These are phyloP conservation scores for Quercus cerris DNA, from an alignment of 306 rosid genomes.

Conservation along the genomic window DNA sequence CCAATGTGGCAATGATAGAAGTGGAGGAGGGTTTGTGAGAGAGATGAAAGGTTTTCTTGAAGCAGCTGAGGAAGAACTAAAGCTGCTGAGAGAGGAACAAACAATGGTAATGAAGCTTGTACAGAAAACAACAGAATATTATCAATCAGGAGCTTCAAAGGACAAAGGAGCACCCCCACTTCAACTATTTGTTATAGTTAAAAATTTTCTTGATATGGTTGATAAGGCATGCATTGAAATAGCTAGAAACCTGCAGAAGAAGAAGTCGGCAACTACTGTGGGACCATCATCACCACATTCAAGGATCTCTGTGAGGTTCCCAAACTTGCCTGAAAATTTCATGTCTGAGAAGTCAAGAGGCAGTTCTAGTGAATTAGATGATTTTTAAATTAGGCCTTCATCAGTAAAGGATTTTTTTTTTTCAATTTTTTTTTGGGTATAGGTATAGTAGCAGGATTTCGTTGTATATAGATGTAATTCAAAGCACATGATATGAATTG, in stretches of 20 bases:
- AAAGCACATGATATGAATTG: neutral
- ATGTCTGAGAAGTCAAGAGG: constrained; percentile 42
- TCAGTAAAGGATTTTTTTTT: neutral
- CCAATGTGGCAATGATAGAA: constrained; percentile 37
- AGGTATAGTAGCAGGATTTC: neutral
- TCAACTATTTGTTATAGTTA: constrained; percentile 70
- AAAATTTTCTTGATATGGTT: constrained; percentile 85
- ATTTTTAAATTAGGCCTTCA: constrained; percentile 13
- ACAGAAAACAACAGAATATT: constrained; percentile 66
- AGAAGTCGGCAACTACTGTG: constrained; percentile 32
- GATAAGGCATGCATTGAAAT: constrained; percentile 83
- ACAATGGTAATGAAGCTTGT: constrained; percentile 56
- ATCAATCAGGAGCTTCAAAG: constrained; percentile 68
- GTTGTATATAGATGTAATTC: neutral
- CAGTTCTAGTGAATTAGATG: constrained; percentile 34
- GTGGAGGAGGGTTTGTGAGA: constrained; percentile 53
- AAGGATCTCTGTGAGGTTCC: constrained; percentile 33
- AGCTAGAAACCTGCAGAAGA: constrained; percentile 60
- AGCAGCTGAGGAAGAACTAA: constrained; percentile 54
- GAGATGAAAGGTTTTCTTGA: constrained; percentile 74
- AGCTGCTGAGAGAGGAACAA: constrained; percentile 47
- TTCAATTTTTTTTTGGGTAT: too few species aligned
- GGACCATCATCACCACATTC: constrained; percentile 30
- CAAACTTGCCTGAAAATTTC: constrained; percentile 41
- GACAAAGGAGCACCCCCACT: constrained; percentile 52